Evolutionary conservation across 1,284 basidiomycete genomes (phyloP), one percentile per base, ranked within the genome.

Genomic region (Leccinum discolor): DNA sequence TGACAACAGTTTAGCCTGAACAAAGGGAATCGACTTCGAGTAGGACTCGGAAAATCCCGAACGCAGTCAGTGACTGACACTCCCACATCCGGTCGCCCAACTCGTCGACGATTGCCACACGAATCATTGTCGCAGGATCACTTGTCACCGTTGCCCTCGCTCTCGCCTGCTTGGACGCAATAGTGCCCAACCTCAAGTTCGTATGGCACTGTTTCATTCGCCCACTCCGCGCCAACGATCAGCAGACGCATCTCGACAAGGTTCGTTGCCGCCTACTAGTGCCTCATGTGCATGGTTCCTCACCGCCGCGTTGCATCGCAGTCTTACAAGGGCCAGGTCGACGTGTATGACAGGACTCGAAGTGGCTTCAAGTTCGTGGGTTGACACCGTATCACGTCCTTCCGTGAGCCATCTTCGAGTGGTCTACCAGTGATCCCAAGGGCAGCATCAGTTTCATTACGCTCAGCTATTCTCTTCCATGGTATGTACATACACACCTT

Each of bases 381-480:
- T 26, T 26, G 26, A 26, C 26, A 26, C 26, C 26, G 26, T 26
- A 26, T 26, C 26, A 26, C 26, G 26, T 26, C 26, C 5, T 6
- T 86, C 88, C 18, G 89, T 90, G 0, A 86, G 86, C 29, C 90
- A 94, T 73, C 80, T 94, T 16, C 83, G 82, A 83, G 66, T 88
- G 88, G 87, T 73, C 82, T 32, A 74, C 79, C 6, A 77, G 71
- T 8, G 84, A 86, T 68, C 83, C 84, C 5, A 82, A 84, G 73
- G 87, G 85, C 47, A 85, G 82, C 64, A 80, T 90, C 66, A 82
- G 82, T 18, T 85, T 91, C 60, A 81, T 91, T 65, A 90, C 90
- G 0, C 80, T 92, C 70, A 89, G 87, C 72, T 92, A 93, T 75
- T 91, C 89, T 0, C 80, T 92, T 32, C 88, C 5, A 91, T 91